Evolutionary conservation across 352 stramenopile species (phyloP).

Genomic region (Phytopythium mirpurense): DNA sequence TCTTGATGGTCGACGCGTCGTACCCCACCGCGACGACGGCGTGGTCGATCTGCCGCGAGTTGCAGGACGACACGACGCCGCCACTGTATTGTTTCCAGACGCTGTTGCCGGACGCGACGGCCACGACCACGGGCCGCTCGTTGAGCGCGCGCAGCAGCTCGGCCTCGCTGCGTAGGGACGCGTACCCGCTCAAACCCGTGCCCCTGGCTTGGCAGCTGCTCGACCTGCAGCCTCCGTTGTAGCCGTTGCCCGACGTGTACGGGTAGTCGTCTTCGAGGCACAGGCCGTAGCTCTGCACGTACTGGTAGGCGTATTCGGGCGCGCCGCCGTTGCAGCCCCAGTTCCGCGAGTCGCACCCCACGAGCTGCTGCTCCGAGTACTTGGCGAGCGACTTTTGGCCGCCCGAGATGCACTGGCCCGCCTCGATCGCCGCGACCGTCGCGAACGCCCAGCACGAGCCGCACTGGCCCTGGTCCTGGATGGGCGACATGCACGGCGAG

Average conservation of each 20-base stretch:
- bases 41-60: constrained; percentile 92
- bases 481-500: constrained; percentile 28
- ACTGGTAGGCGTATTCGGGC: constrained; percentile 89
- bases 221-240: constrained; percentile 15
- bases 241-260: constrained; percentile 24
- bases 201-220: constrained; percentile 20
- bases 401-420: constrained; percentile 79
- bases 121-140: constrained; percentile 90
- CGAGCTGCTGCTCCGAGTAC: constrained; percentile 92
- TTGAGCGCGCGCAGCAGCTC: constrained; percentile 23
- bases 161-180: constrained; percentile 37
- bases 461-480: constrained; percentile 96
- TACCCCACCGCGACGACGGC: constrained; percentile 96
- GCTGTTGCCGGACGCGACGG: constrained; percentile 92
- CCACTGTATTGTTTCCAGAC: constrained; percentile 97
- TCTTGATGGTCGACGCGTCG: constrained; percentile 87
- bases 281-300: constrained; percentile 84
- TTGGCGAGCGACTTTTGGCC: constrained; percentile 67
- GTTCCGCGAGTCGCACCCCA: constrained; percentile 87
- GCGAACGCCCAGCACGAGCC: constrained; percentile 98
- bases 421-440: constrained; percentile 89
- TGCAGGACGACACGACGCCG: constrained; percentile 82
- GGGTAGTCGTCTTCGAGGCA: constrained; percentile 39
- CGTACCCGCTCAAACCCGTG: constrained; percentile 49
- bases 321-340: constrained; percentile 89